These are phyloP conservation scores for Priceomyces castillae DNA, from an alignment of 805 yeast genomes.

Conservation along the genomic window DNA sequence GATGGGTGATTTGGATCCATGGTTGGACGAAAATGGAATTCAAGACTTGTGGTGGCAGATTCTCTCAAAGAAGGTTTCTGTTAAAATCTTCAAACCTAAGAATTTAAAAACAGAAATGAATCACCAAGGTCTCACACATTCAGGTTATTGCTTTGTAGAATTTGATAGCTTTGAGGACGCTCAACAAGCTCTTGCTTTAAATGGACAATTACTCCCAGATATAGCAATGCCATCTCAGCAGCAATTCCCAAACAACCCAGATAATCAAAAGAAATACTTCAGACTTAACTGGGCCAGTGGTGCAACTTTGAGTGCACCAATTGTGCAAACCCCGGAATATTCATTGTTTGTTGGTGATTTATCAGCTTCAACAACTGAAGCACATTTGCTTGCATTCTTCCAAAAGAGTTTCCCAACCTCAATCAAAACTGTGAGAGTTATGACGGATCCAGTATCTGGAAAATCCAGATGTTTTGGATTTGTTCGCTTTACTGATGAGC, in stretches of 20 bases:
- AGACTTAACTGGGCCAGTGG: constrained; percentile 84
- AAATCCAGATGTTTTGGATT: constrained; percentile 79
- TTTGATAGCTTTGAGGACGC: constrained; percentile 69
- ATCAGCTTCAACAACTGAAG: constrained; percentile 76
- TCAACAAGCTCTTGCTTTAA: constrained; percentile 61
- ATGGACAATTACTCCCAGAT: constrained; percentile 65
- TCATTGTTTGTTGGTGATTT: constrained; percentile 83
- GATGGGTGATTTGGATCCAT: constrained; percentile 88
- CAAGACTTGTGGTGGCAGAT: constrained; percentile 57
- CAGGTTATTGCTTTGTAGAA: constrained; percentile 78
- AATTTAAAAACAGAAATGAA: constrained; percentile 19
- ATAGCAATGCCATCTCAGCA: constrained; percentile 45
- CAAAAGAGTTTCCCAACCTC: constrained; percentile 61
- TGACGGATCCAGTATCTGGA: constrained; percentile 82
- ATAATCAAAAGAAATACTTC: constrained; percentile 57
- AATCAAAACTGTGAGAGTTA: constrained; percentile 76
- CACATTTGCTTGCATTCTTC: constrained; percentile 68
- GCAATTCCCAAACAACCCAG: constrained; percentile 39
- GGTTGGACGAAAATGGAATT: constrained; percentile 64
- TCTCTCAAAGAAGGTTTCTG: constrained; percentile 54
- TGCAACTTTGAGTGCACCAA: constrained; percentile 69
- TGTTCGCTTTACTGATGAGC: constrained; percentile 70
- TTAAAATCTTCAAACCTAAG: constrained; percentile 60
- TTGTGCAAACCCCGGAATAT: constrained; percentile 71
- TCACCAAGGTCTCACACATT: constrained; percentile 29